phyloP scores from a whole-genome alignment of 2,329 filamentous ascomycete species.

The Colletotrichum ledebouriae region DNA sequence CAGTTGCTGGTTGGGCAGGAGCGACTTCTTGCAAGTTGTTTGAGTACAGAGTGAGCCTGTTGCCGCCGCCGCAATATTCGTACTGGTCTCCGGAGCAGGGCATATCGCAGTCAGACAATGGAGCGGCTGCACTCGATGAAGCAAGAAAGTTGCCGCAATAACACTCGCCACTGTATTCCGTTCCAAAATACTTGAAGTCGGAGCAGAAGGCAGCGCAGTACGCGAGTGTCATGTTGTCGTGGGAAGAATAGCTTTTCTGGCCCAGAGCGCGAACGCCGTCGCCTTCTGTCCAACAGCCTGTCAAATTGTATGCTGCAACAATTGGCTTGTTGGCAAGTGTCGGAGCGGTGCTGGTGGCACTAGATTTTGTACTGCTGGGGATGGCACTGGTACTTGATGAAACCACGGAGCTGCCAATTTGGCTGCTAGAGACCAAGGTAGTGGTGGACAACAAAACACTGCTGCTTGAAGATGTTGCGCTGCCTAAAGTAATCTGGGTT shows the following conservation, averaged over 20 bases:
- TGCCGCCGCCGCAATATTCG: conserved; percentile 52
- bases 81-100: conserved; percentile 50
- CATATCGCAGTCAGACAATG: conserved; percentile 52
- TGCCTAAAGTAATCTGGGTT: neutral
- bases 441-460: conserved; percentile 32
- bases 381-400: conserved; percentile 31
- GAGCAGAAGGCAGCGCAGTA: conserved; percentile 52
- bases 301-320: conserved; percentile 50
- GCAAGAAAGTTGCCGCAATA: conserved; percentile 54
- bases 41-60: conserved; percentile 53
- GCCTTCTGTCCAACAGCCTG: conserved; percentile 59
- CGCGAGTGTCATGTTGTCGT: conserved; percentile 52
- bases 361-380: conserved; percentile 33
- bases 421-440: conserved; percentile 14
- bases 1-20: conserved; percentile 50
- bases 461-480: neutral
- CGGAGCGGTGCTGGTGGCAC: conserved; percentile 33
- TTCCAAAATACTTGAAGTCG: conserved; percentile 57
- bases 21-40: conserved; percentile 46
- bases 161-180: conserved; percentile 56
- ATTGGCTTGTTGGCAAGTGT: conserved; percentile 49
- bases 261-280: conserved; percentile 52
- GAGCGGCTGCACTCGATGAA: conserved; percentile 46
- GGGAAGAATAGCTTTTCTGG: conserved; percentile 45
- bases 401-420: neutral